Percentiles rank a stretch among this genome's conserved stretches.
phyloP scores from a whole-genome alignment of 345 rosid species.

The Eutrema heterophyllum region DNA sequence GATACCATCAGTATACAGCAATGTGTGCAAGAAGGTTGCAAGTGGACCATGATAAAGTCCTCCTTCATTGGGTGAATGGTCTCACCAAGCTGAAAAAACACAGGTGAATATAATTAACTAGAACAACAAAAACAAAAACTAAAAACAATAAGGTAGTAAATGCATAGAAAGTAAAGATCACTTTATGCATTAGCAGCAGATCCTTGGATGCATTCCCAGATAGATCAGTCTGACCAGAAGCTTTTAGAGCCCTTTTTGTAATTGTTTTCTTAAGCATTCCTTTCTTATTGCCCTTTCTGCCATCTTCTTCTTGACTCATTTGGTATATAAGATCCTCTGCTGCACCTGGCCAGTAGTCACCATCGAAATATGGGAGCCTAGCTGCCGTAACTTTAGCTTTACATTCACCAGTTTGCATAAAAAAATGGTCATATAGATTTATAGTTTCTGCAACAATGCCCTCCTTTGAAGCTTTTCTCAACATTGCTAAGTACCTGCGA shows the following conservation, averaged over 20 bases:
- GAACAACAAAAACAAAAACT: background rate
- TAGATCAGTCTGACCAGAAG: slow-evolving; percentile 96
- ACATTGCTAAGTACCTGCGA: slow-evolving; percentile 86
- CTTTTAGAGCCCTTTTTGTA: slow-evolving; percentile 95
- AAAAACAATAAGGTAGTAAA: background rate
- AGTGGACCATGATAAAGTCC: slow-evolving; percentile 99
- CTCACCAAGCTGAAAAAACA: slow-evolving; percentile 88
- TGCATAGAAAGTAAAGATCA: slow-evolving; percentile 31
- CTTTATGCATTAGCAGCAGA: slow-evolving; percentile 95
- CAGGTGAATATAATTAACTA: background rate
- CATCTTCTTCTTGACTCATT: slow-evolving; percentile 95
- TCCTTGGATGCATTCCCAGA: slow-evolving; percentile 95
- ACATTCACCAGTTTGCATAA: slow-evolving; percentile 77
- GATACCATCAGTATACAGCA: slow-evolving; percentile 92
- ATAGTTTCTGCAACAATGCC: slow-evolving; percentile 78
- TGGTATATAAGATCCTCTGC: slow-evolving; percentile 96
- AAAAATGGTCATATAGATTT: slow-evolving; percentile 92
- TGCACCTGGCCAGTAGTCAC: slow-evolving; percentile 99
- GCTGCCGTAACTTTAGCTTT: slow-evolving; percentile 95
- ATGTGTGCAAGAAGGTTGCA: slow-evolving; percentile 89
- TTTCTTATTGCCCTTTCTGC: slow-evolving; percentile 87
- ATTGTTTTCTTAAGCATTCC: slow-evolving; percentile 82
- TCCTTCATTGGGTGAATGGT: slow-evolving; percentile 99
- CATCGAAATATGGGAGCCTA: slow-evolving; percentile 98
- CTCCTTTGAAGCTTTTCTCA: slow-evolving; percentile 85